Evolutionary conservation across 305 asterid genomes (phyloP).

Genomic region (Fraxinus sp.): DNA sequence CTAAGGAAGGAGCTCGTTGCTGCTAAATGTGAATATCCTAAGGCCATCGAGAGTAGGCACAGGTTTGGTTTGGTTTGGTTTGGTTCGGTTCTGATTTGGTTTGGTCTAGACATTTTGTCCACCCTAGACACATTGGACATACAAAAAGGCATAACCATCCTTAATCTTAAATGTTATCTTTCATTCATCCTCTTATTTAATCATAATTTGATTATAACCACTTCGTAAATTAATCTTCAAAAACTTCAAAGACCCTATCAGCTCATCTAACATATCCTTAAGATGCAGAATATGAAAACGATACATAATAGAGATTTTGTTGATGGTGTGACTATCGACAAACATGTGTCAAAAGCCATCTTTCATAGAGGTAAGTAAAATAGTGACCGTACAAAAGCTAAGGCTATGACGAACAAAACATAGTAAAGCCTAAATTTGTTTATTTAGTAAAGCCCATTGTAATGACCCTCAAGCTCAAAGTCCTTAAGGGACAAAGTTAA

Average conservation of each 20-base stretch:
- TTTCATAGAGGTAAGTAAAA: not conserved
- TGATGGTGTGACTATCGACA: not conserved
- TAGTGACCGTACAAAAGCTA: not conserved
- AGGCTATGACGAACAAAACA: not conserved
- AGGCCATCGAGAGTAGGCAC: too few relatives aligned
- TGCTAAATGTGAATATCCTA: too few relatives aligned
- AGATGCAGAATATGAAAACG: too few relatives aligned
- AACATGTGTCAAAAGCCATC: not conserved
- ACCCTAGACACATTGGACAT: not conserved
- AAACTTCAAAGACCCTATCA: not conserved
- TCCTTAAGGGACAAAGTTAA: not conserved
- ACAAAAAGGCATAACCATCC: not conserved
- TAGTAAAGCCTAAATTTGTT: not conserved
- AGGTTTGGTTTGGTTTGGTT: too few relatives aligned
- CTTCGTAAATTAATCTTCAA: too few relatives aligned
- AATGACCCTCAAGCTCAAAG: not conserved
- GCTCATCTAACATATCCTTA: not conserved
- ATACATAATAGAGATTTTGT: too few relatives aligned
- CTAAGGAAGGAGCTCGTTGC: too few relatives aligned
- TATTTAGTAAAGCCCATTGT: not conserved
- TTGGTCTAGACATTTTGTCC: too few relatives aligned
- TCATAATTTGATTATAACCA: not conserved
- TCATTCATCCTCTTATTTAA: not conserved
- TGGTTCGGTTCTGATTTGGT: too few relatives aligned
- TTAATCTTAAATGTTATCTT: too few relatives aligned